These are phyloP conservation scores for Osmanthus fragrans DNA, from an alignment of 257 asterid species.

Conservation along the genomic window DNA sequence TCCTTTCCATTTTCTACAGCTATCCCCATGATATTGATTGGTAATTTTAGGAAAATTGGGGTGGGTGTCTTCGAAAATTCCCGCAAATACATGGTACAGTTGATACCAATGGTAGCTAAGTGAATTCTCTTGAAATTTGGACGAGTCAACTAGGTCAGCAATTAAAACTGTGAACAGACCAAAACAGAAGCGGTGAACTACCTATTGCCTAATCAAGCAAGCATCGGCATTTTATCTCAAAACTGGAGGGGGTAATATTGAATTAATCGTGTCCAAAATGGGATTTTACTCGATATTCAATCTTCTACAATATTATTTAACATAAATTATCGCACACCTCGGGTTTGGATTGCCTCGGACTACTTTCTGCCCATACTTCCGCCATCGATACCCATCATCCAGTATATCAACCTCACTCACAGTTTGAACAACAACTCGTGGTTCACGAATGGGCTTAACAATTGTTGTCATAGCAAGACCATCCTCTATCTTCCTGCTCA, in stretches of 20 bases:
- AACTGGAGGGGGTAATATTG: neutral
- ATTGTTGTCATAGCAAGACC: conserved; percentile 65
- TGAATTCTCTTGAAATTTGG: neutral
- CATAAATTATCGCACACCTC: conserved; percentile 49
- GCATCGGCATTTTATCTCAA: neutral
- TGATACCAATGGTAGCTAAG: neutral
- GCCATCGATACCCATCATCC: conserved; percentile 98
- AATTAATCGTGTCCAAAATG: no score
- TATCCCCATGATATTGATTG: neutral
- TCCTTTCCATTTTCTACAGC: neutral
- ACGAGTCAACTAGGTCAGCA: neutral
- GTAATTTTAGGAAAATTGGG: neutral
- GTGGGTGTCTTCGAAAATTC: neutral
- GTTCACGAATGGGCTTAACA: conserved; percentile 97
- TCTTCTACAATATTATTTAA: conserved; percentile 11
- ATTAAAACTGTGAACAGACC: neutral
- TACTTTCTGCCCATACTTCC: conserved; percentile 96
- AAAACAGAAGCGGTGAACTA: neutral
- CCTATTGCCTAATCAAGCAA: neutral
- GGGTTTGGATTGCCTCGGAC: conserved; percentile 99
- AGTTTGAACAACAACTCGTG: conserved; percentile 96
- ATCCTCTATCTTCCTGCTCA: conserved; percentile 82
- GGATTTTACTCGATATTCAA: neutral
- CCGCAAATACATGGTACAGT: neutral
- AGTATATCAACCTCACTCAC: conserved; percentile 96